Conservation (phyloP, 2,329 filamentous ascomycete genomes). For the Emydomyces testavorans region DNA sequence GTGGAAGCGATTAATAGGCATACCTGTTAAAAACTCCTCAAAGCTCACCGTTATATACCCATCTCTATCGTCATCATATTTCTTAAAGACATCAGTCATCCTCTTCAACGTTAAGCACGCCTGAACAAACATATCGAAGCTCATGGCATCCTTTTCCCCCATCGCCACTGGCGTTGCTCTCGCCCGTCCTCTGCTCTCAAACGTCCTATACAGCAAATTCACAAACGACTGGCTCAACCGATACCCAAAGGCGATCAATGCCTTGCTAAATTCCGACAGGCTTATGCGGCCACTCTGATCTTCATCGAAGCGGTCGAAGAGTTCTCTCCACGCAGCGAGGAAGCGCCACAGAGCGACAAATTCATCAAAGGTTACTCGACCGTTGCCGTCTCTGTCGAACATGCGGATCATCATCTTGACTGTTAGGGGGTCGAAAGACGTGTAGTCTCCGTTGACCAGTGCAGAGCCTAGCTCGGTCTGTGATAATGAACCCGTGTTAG, state of each 20-base stretch:
- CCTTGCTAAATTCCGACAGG: conserved; percentile 76
- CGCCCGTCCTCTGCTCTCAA: conserved; percentile 51
- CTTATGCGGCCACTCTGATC: conserved; percentile 81
- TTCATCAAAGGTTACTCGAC: conserved; percentile 86
- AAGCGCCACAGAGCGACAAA: conserved; percentile 97
- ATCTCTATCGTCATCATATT: conserved; percentile 93
- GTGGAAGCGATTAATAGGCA: conserved; percentile 20
- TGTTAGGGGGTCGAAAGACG: conserved; percentile 82
- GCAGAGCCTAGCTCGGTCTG: conserved; percentile 79
- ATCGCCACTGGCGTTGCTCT: conserved; percentile 27
- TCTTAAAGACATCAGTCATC: conserved; percentile 99
- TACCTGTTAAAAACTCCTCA: conserved; percentile 63
- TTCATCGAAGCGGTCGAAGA: conserved; percentile 90
- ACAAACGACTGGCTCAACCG: conserved; percentile 75
- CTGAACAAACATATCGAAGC: conserved; percentile 95
- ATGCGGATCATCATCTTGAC: conserved; percentile 99
- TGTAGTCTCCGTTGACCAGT: conserved; percentile 93
- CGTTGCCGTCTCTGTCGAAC: conserved; percentile 87
- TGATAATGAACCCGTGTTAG: conserved; percentile 67
- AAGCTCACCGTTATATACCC: conserved; percentile 80
- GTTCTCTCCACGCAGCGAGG: conserved; percentile 79
- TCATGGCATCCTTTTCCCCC: conserved; percentile 53
- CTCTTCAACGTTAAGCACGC: conserved; percentile 92
- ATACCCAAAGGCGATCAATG: conserved; percentile 87
- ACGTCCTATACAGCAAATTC: conserved; percentile 72